phyloP scores from a whole-genome alignment of 2,329 filamentous ascomycete genomes.

The Penicillium sp. region DNA sequence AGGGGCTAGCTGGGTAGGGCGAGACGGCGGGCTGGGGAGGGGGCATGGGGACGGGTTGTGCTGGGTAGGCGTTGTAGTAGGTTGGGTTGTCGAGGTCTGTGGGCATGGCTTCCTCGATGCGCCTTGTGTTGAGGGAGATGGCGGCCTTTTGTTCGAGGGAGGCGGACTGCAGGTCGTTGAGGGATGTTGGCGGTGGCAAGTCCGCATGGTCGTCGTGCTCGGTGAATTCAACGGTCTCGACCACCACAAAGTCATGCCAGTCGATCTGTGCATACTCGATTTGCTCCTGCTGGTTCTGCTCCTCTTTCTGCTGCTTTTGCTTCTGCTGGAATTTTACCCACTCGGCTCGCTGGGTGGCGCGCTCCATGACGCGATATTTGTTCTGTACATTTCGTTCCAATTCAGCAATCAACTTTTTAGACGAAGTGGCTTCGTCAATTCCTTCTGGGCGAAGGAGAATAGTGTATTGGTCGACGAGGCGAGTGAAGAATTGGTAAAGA shows the following conservation, averaged over 20 bases:
- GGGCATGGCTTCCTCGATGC: constrained; percentile 95
- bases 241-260: constrained; percentile 96
- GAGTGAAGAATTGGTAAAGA: constrained; percentile 92
- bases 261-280: constrained; percentile 82
- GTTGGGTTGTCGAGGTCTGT: constrained; percentile 63
- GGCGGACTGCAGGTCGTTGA: constrained; percentile 89
- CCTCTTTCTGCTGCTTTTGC: constrained; percentile 86
- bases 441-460: constrained; percentile 69
- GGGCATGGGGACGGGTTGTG: constrained; percentile 39
- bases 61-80: constrained; percentile 53
- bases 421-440: constrained; percentile 68
- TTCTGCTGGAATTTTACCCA: constrained; percentile 82
- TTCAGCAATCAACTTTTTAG: constrained; percentile 71
- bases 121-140: constrained; percentile 77
- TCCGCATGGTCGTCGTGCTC: constrained; percentile 84
- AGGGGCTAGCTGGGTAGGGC: constrained; percentile 27
- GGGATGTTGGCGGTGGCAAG: constrained; percentile 82
- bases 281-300: constrained; percentile 80
- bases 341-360: constrained; percentile 82
- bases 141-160: constrained; percentile 94
- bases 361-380: constrained; percentile 75
- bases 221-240: constrained; percentile 90
- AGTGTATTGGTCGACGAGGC: constrained; percentile 92
- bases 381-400: constrained; percentile 75
- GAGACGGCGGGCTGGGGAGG: constrained; percentile 34